Evolutionary conservation across 2,329 filamentous ascomycete species (phyloP).

Genomic region (Aspergillus sp.): DNA sequence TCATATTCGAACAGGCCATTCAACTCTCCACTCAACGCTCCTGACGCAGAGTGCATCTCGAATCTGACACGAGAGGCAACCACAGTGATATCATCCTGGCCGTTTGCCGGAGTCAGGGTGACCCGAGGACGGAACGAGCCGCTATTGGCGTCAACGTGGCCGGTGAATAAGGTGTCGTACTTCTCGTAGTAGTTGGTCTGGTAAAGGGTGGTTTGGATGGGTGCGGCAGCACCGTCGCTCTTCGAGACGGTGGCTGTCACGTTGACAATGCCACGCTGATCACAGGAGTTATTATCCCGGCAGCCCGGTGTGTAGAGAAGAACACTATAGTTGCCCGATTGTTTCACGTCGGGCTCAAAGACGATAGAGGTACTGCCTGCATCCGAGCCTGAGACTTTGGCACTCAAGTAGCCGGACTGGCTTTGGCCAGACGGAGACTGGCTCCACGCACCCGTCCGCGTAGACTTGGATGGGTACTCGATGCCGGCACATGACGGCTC

Average conservation of each 20-base stretch:
- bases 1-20: conserved; percentile 90
- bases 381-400: conserved; percentile 51
- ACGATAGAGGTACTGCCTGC: conserved; percentile 59
- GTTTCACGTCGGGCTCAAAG: conserved; percentile 65
- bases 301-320: conserved; percentile 92
- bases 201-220: conserved; percentile 57
- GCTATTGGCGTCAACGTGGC: conserved; percentile 68
- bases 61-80: conserved; percentile 89
- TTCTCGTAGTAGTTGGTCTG: conserved; percentile 97
- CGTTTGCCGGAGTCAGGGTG: conserved; percentile 61
- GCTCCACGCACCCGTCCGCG: conserved; percentile 65
- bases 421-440: conserved; percentile 60
- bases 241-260: conserved; percentile 63
- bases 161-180: conserved; percentile 85
- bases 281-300: conserved; percentile 66
- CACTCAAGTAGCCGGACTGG: conserved; percentile 67
- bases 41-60: conserved; percentile 48
- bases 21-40: conserved; percentile 64
- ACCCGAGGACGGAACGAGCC: conserved; percentile 69
- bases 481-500: conserved; percentile 69
- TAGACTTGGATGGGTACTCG: conserved; percentile 57
- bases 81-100: conserved; percentile 57
- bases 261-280: conserved; percentile 68
- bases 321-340: conserved; percentile 86
- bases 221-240: conserved; percentile 35